Conservation (phyloP, 495 filamentous ascomycete genomes). For the Parachaetomium inaequale region DNA sequence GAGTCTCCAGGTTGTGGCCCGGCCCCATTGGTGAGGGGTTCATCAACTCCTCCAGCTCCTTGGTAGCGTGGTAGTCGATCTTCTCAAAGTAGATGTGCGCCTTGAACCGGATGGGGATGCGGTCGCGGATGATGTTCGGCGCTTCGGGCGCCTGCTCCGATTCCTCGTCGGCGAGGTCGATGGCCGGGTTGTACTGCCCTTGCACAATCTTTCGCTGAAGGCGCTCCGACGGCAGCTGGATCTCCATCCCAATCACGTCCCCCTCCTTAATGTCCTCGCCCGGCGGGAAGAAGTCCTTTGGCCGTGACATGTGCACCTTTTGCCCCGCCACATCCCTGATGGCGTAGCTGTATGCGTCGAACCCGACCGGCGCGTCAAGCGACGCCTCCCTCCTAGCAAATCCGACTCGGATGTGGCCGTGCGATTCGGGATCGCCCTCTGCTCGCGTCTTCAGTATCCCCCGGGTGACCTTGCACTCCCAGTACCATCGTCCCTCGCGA, state of each 20-base stretch:
- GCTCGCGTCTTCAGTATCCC: slow-evolving; percentile 46
- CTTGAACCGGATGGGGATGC: slow-evolving; percentile 91
- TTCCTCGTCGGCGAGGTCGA: slow-evolving; percentile 61
- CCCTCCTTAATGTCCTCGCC: slow-evolving; percentile 71
- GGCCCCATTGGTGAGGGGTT: slow-evolving; percentile 62
- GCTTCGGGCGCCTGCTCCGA: slow-evolving; percentile 41
- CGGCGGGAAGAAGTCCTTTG: slow-evolving; percentile 77
- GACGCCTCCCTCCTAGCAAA: slow-evolving; percentile 88
- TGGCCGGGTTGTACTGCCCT: slow-evolving; percentile 79
- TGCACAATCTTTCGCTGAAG: slow-evolving; percentile 85
- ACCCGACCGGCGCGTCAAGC: slow-evolving; percentile 88
- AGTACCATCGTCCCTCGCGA: slow-evolving; percentile 89
- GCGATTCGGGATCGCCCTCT: slow-evolving; percentile 39
- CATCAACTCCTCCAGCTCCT: slow-evolving; percentile 82
- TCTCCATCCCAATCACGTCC: slow-evolving; percentile 92
- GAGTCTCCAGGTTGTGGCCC: slow-evolving; percentile 43
- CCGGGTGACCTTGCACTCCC: slow-evolving; percentile 83
- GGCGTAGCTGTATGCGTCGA: slow-evolving; percentile 95
- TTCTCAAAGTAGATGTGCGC: slow-evolving; percentile 91
- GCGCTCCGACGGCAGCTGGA: slow-evolving; percentile 77
- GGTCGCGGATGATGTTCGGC: slow-evolving; percentile 84
- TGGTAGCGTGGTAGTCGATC: slow-evolving; percentile 83
- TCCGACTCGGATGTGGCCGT: slow-evolving; percentile 82
- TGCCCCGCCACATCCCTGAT: slow-evolving; percentile 85
- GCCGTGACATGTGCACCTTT: slow-evolving; percentile 88